phyloP scores from a whole-genome alignment of 176 grass and related monocot species.

The Avena insularis region DNA sequence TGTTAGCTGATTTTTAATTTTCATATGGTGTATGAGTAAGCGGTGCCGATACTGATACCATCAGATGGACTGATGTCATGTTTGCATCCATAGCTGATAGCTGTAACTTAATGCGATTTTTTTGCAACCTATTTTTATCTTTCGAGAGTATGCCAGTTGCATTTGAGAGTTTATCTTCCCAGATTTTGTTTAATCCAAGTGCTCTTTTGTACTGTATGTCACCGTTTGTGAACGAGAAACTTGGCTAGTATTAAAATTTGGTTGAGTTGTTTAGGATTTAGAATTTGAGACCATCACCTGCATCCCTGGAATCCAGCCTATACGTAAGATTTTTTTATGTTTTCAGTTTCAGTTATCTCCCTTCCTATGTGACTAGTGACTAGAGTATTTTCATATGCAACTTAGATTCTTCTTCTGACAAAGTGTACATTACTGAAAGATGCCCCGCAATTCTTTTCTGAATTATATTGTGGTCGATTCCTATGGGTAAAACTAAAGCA shows the following conservation, averaged over 20 bases:
- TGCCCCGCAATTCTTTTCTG: not conserved
- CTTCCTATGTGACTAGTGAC: constrained; percentile 1
- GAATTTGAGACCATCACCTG: not conserved
- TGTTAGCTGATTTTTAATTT: not conserved
- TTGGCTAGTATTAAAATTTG: not conserved
- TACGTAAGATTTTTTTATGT: not conserved
- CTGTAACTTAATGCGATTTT: not conserved
- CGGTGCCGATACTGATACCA: too few species aligned
- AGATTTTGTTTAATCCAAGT: not conserved
- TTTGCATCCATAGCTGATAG: not conserved
- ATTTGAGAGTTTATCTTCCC: not conserved
- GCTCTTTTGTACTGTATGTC: not conserved
- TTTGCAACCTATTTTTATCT: not conserved
- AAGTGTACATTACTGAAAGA: constrained; percentile 17
- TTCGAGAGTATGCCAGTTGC: not conserved
- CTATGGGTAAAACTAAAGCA: not conserved
- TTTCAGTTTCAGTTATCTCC: not conserved
- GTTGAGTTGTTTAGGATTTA: not conserved
- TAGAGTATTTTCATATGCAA: not conserved
- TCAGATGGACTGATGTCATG: not conserved
- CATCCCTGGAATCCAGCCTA: not conserved
- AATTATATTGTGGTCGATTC: not conserved
- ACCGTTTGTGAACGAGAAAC: not conserved
- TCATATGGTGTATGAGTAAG: not conserved
- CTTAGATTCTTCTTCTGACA: constrained; percentile 20